Evolutionary conservation across 2,329 filamentous ascomycete species (phyloP).

Genomic region (Exophiala oligosperma): DNA sequence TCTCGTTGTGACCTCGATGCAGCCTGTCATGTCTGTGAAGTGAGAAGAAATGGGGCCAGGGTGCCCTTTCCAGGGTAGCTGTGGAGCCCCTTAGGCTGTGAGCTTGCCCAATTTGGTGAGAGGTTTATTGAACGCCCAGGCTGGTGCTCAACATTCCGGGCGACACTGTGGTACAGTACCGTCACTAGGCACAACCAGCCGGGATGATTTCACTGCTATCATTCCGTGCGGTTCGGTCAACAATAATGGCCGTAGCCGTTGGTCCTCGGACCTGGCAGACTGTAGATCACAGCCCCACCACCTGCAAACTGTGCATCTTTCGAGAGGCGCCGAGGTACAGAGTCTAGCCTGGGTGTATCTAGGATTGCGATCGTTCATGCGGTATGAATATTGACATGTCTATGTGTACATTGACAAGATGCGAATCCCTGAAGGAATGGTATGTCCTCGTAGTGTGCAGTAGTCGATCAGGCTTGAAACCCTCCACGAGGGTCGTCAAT

Average conservation of each 20-base stretch:
- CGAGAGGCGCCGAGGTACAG: not conserved
- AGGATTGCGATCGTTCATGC: not conserved
- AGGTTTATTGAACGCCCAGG: not conserved
- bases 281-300: conserved; percentile 4
- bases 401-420: conserved; percentile 11
- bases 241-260: not conserved
- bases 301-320: not conserved
- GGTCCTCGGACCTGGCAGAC: not conserved
- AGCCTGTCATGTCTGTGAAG: too few species aligned
- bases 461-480: not conserved
- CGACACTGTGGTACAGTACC: too few species aligned
- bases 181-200: too few species aligned
- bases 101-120: conserved; percentile 6
- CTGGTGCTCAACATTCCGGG: too few species aligned
- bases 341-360: too few species aligned
- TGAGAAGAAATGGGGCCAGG: too few species aligned
- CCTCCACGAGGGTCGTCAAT: conserved; percentile 5
- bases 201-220: too few species aligned
- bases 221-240: not conserved
- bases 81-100: not conserved
- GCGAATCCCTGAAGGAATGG: not conserved
- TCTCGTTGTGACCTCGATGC: not conserved
- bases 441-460: not conserved
- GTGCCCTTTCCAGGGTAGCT: too few species aligned
- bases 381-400: not conserved